A percentile compares a stretch with the other conserved stretches of the same genome.
Conservation (phyloP, 2,329 filamentous ascomycete genomes). For the Fusarium penzigii region DNA sequence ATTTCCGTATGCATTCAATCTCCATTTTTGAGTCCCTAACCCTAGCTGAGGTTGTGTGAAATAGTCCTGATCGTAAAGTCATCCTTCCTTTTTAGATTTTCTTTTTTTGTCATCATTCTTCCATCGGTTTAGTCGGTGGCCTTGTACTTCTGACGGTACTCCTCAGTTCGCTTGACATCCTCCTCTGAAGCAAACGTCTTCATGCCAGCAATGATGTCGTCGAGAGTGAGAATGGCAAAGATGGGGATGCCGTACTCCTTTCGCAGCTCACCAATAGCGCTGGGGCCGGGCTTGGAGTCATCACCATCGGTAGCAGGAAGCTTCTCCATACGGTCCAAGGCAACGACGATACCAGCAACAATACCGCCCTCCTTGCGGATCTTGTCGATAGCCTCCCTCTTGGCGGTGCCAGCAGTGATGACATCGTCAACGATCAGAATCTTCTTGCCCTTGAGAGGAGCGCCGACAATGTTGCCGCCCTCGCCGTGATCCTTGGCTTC, state of each 20-base stretch:
- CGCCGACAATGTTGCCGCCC: slow-evolving; percentile 89
- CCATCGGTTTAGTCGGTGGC: slow-evolving; percentile 49
- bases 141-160: slow-evolving; percentile 69
- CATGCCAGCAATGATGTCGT: slow-evolving; percentile 76
- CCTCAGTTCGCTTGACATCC: slow-evolving; percentile 68
- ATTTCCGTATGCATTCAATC: slow-evolving; percentile 7
- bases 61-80: slow-evolving; percentile 12
- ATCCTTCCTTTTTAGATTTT: background rate
- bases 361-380: slow-evolving; percentile 83
- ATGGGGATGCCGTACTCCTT: slow-evolving; percentile 84
- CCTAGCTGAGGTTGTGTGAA: slow-evolving; percentile 7
- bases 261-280: slow-evolving; percentile 82
- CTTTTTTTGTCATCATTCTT: background rate
- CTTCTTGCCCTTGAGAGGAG: slow-evolving; percentile 78
- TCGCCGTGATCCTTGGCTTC: slow-evolving; percentile 96
- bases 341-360: slow-evolving; percentile 84
- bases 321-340: slow-evolving; percentile 85
- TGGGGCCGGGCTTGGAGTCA: slow-evolving; percentile 68
- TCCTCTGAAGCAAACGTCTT: slow-evolving; percentile 61
- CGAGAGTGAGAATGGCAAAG: slow-evolving; percentile 77
- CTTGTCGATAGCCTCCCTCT: slow-evolving; percentile 88
- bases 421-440: slow-evolving; percentile 95
- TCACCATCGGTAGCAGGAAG: slow-evolving; percentile 65
- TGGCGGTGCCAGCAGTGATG: slow-evolving; percentile 91
- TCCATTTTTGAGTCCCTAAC: background rate